Conservation (phyloP, 2,329 filamentous ascomycete genomes). For the Beauveria varroae region DNA sequence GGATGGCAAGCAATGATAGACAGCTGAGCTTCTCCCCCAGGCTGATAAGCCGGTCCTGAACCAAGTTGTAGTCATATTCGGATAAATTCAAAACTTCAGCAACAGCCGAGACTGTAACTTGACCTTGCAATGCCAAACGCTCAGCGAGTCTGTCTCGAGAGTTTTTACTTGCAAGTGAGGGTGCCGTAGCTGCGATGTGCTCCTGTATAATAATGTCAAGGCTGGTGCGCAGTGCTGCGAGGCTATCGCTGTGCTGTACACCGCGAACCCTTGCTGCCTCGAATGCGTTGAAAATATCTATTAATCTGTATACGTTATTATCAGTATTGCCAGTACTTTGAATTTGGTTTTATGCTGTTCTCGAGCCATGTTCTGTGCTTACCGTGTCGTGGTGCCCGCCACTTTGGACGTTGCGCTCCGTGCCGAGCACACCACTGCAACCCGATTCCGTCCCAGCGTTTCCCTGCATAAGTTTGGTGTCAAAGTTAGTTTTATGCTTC, state of each 20-base stretch:
- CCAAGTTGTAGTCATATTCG: background rate
- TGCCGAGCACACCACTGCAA: constrained; percentile 6
- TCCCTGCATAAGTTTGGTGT: background rate
- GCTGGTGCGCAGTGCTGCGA: background rate
- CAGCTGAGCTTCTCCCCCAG: constrained; percentile 5
- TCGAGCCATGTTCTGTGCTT: background rate
- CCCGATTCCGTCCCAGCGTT: background rate
- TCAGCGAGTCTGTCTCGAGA: background rate
- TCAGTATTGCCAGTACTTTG: background rate
- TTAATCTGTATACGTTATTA: background rate
- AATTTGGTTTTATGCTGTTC: no score
- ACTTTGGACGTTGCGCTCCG: background rate
- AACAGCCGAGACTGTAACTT: background rate
- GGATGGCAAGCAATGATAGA: background rate
- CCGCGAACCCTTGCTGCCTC: background rate
- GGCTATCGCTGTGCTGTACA: background rate
- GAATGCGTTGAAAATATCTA: background rate
- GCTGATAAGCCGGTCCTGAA: background rate
- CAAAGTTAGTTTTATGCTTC: constrained; percentile 9
- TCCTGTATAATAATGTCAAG: background rate
- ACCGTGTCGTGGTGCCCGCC: constrained; percentile 2
- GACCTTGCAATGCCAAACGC: background rate
- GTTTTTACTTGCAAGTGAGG: background rate
- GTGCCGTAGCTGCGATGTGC: background rate
- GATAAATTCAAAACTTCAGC: background rate